Evolutionary conservation across 169 alveolate genomes (phyloP).

Genomic region (Plasmodium vinckei): DNA sequence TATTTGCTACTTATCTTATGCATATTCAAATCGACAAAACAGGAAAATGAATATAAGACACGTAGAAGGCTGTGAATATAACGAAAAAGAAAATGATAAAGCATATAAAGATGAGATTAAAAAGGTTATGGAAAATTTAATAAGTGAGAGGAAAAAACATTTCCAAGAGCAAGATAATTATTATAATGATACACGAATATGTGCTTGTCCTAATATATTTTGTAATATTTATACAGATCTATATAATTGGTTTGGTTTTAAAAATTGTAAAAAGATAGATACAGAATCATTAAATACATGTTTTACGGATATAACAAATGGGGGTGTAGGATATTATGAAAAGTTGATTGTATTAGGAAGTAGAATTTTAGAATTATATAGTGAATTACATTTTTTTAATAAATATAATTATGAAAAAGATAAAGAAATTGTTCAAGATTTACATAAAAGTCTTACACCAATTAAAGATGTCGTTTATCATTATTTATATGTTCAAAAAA

Average conservation of each 20-base stretch:
- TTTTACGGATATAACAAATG: conserved; percentile 61
- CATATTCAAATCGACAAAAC: neutral
- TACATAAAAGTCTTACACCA: conserved; percentile 11
- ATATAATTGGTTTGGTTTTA: conserved; percentile 71
- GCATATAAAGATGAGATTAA: conserved; percentile 35
- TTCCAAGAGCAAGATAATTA: conserved; percentile 53
- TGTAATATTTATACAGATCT: conserved; percentile 62
- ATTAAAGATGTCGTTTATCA: conserved; percentile 62
- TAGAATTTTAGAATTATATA: conserved; percentile 53
- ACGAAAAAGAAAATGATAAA: conserved; percentile 16
- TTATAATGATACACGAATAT: conserved; percentile 19
- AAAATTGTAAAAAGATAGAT: conserved; percentile 49
- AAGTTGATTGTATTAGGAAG: conserved; percentile 54
- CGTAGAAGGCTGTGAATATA: conserved; percentile 42
- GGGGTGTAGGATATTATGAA: conserved; percentile 67
- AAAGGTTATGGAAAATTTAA: conserved; percentile 37
- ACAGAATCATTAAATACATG: conserved; percentile 56
- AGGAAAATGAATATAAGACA: conserved; percentile 49
- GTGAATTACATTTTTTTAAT: conserved; percentile 64
- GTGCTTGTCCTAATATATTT: conserved; percentile 54
- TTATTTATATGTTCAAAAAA: conserved; percentile 62
- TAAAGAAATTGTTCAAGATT: conserved; percentile 34
- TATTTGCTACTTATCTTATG: neutral
- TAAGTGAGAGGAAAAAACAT: conserved; percentile 47
- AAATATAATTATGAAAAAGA: conserved; percentile 54